Evolutionary conservation across 352 stramenopile species (phyloP), one percentile per base, ranked within the genome.

Genomic region (Phytophthora cryptogea): DNA sequence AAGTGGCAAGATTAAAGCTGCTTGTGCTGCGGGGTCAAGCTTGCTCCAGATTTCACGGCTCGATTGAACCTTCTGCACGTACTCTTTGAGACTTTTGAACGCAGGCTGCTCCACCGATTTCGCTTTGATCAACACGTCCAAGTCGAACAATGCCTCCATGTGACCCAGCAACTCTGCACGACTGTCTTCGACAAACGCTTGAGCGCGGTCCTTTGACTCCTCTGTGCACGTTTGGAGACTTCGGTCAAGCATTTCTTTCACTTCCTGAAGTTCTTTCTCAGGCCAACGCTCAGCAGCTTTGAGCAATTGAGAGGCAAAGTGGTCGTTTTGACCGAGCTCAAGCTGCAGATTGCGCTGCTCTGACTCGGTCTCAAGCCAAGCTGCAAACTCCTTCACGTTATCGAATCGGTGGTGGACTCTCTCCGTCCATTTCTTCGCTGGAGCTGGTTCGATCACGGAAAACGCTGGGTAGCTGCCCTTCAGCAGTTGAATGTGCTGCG

Each of bases 401-500:
- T 64, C 33, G 48, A 83, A 79, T 1, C 20, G 56, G 1, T 48
- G 5, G 1, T 10, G 39, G 6, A 0, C 11, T 2, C 8, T 20
- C 1, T 60, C 16, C 0, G 13, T 74, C 9, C 37, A 37, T 42
- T 62, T 81, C 27, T 36, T 69, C 8, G 59, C 66, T 37, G 69
- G 59, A n/a, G 58, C 69, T 30, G 66, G 59, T 36, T 71, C 66
- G 2, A 72, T 31, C 8, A 71, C 32, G 2, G 46, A 42, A 44
- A 72, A 42, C 0, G 68, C 71, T 27, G 74, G 71, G 30, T 71
- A 83, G 42, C 49, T 70, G 8, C 74, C 74, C 45, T 80, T 83
- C 8, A 80, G 45, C 13, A 83, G 32, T 10, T 64, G 23, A 16
- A 57, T 16, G 0, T 59, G 51, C 1, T 56, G 30, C 10, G 26